Base-by-base conservation (phyloP, 768 basidiomycete species). In the Lactifluus rugatus region DNA sequence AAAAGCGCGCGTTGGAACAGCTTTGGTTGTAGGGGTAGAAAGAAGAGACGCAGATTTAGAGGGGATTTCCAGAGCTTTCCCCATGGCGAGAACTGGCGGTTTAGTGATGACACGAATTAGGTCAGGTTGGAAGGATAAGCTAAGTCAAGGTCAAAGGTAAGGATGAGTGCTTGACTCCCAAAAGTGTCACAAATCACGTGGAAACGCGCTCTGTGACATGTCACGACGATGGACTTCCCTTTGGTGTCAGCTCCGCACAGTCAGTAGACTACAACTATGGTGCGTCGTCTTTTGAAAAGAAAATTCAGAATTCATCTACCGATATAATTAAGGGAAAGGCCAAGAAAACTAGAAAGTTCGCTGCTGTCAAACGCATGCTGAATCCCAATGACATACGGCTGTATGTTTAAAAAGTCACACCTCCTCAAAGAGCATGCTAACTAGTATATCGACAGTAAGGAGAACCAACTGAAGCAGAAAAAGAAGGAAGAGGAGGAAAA, bases 301-400 rank as follows among this genome's bases (percentile, higher is more conserved):
- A 8, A 37, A 10, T 23, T 8, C 19, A 13, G 19, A 42, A 42
- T 21, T 21, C 19, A 23, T 23, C 21, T 21, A 10, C n/a, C 10
- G 2, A 19, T 36, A 8, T 11, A 19, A 32, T 45, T 5, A 62
- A 96, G 93, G 89, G 83, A 13, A 93, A 83, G 72, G 90, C 89
- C 28, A 92, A 91, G 71, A 95, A 93, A 71, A 94, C 93, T 1
- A 80, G 93, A 72, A 95, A 95, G 70, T 97, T 98, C 70, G 95
- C 93, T 2, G 75, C 84, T 10, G 92, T 95, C 47, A 98, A 98
- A 72, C 87, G 94, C 17, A 78, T 98, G 77, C 73, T 97, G 58
- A 93, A 93, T 69, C 95, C 95, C 0, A 90, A 87, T 66, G 95
- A 97, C 70, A 90, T 89, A 56, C 79, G 95, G 64, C 72, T 98